These are phyloP conservation scores for Croton laevigatus DNA, from an alignment of 441 rosid genomes.

Conservation along the genomic window DNA sequence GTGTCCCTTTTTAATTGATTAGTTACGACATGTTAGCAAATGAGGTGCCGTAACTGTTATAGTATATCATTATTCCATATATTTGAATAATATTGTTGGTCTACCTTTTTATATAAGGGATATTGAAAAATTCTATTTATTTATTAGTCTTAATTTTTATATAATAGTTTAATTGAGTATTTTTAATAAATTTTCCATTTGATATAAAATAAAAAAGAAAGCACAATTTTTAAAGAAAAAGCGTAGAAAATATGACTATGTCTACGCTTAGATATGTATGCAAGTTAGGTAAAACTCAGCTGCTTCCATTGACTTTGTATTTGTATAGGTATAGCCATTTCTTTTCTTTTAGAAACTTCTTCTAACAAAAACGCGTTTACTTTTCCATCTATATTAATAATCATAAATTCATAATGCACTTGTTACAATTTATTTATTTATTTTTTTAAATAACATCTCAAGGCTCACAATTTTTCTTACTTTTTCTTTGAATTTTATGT, in stretches of 20 bases:
- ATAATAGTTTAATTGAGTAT: no score
- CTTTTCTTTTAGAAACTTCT: background rate
- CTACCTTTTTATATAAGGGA: no score
- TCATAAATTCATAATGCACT: background rate
- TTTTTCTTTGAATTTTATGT: background rate
- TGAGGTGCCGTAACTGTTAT: no score
- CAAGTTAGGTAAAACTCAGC: background rate
- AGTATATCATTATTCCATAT: no score
- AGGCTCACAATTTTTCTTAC: background rate
- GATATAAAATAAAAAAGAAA: background rate
- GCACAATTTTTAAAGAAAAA: no score
- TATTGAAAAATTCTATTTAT: no score
- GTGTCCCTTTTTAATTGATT: no score
- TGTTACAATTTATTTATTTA: background rate
- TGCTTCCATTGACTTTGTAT: conserved; percentile 4
- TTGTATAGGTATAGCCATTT: no score
- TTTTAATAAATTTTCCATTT: background rate
- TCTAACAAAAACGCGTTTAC: conserved; percentile 18
- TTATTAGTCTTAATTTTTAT: no score
- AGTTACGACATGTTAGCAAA: no score
- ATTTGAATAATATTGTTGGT: no score
- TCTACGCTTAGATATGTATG: background rate
- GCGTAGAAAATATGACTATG: background rate
- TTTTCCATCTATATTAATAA: no score
- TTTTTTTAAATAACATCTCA: background rate